phyloP scores from a whole-genome alignment of 2,329 filamentous ascomycete genomes.

The Domatiomyces globalis region DNA sequence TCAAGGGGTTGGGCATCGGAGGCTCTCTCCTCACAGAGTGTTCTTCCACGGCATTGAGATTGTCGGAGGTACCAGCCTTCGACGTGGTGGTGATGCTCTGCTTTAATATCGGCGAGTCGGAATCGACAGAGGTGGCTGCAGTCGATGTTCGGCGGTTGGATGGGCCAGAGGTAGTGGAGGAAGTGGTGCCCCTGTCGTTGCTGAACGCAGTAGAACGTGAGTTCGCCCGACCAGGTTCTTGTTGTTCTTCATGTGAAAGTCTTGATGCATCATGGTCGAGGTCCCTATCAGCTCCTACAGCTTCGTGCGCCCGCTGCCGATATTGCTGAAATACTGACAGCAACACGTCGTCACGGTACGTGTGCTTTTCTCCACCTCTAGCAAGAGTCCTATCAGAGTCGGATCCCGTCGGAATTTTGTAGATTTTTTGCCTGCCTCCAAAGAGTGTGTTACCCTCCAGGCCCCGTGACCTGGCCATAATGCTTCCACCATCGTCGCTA shows the following conservation, averaged over 20 bases:
- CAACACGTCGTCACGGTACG: conserved; percentile 80
- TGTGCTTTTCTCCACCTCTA: conserved; percentile 38
- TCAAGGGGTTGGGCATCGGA: conserved; percentile 13
- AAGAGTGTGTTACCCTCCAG: conserved; percentile 87
- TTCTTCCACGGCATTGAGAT: background rate
- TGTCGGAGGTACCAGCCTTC: conserved; percentile 3
- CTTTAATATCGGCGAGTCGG: conserved; percentile 34
- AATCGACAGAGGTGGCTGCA: conserved; percentile 66
- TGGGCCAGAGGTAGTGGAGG: conserved; percentile 64
- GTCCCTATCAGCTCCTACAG: conserved; percentile 25
- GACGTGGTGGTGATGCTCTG: conserved; percentile 15
- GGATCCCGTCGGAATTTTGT: conserved; percentile 54
- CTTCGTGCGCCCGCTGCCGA: conserved; percentile 40
- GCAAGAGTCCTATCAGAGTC: conserved; percentile 10
- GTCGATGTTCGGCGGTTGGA: conserved; percentile 64
- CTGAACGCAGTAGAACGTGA: conserved; percentile 49
- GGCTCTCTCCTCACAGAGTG: conserved; percentile 2
- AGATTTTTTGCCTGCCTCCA: conserved; percentile 89
- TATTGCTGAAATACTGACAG: conserved; percentile 72
- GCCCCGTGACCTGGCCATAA: conserved; percentile 74
- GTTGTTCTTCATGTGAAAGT: conserved; percentile 10
- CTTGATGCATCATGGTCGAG: conserved; percentile 28
- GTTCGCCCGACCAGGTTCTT: conserved; percentile 16
- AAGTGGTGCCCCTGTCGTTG: conserved; percentile 65
- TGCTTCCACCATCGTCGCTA: conserved; percentile 54